Conservation (phyloP, 345 rosid genomes). For the Brassica napus region Da-Ae NC_063447.1:55211501-55212000, state of each 20-base stretch:
- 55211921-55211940: conserved; percentile 42
- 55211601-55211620: conserved; percentile 67
- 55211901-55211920: conserved; percentile 53
- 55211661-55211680: conserved; percentile 51
- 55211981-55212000: conserved; percentile 55
- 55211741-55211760: conserved; percentile 45
- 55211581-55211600: conserved; percentile 59
- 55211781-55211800: conserved; percentile 48
- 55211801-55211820: conserved; percentile 39
- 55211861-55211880: background rate
- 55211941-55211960: conserved; percentile 40
- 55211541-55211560: conserved; percentile 48
- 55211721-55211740: conserved; percentile 44
- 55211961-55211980: conserved; percentile 40
- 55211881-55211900: conserved; percentile 49
- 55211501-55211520: background rate
- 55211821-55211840: background rate
- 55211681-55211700: conserved; percentile 52
- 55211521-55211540: background rate
- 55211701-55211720: conserved; percentile 32
- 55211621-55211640: conserved; percentile 29
- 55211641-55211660: conserved; percentile 41
- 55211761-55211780: conserved; percentile 44
- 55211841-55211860: background rate
- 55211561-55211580: conserved; percentile 46